Evolutionary conservation across 805 yeast genomes (phyloP), one percentile per base, ranked within the genome.

Genomic region (Tetrapisispora fleetii): DNA sequence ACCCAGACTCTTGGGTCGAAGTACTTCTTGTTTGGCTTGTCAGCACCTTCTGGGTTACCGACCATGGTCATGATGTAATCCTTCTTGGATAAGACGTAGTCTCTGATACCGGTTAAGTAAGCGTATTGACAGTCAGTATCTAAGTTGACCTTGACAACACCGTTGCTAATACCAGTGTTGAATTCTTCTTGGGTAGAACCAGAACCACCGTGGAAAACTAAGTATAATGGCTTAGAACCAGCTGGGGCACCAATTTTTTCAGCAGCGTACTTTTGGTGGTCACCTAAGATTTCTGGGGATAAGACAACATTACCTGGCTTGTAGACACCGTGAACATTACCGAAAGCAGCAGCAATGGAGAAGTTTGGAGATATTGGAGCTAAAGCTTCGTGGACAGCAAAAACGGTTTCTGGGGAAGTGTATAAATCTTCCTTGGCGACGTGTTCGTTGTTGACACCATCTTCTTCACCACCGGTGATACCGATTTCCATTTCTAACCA

Each of bases 1-100:
- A 93, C 97, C 99, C 99, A 93, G 74, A 90, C 98, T 83, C 99
- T 91, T 77, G 99, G 99, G 78, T 93, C 99, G 70, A 88, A 93
- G 88, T 76, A 89, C 79, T 93, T 93, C 90, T 93, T 93, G 91
- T 93, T 93, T 77, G 99, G 99, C 80, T 88, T 86, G 76, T 93
- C 98, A 50, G 77, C 91, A 73, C 98, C 99, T 21, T 91, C 96
- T 76, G 99, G 99, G 95, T 93, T 93, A 76, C 99, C 99, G 65
- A 93, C 96, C 74, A 74, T 85, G 50, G 84, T 56, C 76, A 78
- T 61, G 62, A 93, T 71, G 83, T 93, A 93, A 74, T 90, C 99
- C 83, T 91, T 89, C 83, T 91, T 89, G 79, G 72, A 80, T 69
- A 93, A 80, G 68, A 91, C 84, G 81, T 87, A 93, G 80, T 93